Percentiles rank a stretch among this genome's conserved stretches.
Conservation (phyloP, 805 yeast genomes). For the Myxozyma melibiosi region DNA sequence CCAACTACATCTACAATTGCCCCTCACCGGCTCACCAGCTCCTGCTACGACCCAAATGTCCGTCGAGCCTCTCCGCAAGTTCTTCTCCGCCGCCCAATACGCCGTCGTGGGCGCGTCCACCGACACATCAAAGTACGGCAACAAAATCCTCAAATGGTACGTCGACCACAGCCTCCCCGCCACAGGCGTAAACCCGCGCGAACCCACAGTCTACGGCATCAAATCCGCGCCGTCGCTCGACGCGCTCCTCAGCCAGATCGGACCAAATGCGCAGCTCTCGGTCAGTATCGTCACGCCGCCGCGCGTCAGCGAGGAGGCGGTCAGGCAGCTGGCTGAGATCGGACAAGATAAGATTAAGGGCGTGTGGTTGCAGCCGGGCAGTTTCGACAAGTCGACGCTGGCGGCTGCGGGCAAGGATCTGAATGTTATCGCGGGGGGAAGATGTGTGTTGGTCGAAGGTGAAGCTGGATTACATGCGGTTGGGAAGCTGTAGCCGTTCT, state of each 20-base stretch:
- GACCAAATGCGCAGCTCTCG: slow-evolving; percentile 51
- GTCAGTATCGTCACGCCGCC: slow-evolving; percentile 81
- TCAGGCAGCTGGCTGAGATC: slow-evolving; percentile 45
- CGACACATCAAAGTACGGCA: slow-evolving; percentile 66
- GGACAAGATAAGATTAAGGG: slow-evolving; percentile 49
- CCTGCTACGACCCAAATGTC: slow-evolving; percentile 12
- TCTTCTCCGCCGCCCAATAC: slow-evolving; percentile 59
- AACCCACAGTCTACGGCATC: slow-evolving; percentile 51
- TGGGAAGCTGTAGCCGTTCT: slow-evolving; percentile 13
- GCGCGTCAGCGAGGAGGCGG: slow-evolving; percentile 51
- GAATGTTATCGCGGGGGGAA: slow-evolving; percentile 52
- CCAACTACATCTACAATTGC: too few species aligned
- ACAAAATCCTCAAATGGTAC: slow-evolving; percentile 72
- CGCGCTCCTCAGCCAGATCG: slow-evolving; percentile 26
- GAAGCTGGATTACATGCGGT: slow-evolving; percentile 42
- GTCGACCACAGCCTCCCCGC: slow-evolving; percentile 57
- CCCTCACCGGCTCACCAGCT: too few species aligned
- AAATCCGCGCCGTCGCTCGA: slow-evolving; percentile 40
- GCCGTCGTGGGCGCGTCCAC: slow-evolving; percentile 75
- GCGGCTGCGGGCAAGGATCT: slow-evolving; percentile 44
- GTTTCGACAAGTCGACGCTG: slow-evolving; percentile 57
- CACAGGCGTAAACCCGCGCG: slow-evolving; percentile 65
- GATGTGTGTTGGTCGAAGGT: slow-evolving; percentile 74
- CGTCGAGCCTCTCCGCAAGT: slow-evolving; percentile 36
- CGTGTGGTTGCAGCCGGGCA: slow-evolving; percentile 85